Percentiles rank a stretch among this genome's conserved stretches.
phyloP scores from a whole-genome alignment of 345 rosid species.

The Moringa oleifera region DNA sequence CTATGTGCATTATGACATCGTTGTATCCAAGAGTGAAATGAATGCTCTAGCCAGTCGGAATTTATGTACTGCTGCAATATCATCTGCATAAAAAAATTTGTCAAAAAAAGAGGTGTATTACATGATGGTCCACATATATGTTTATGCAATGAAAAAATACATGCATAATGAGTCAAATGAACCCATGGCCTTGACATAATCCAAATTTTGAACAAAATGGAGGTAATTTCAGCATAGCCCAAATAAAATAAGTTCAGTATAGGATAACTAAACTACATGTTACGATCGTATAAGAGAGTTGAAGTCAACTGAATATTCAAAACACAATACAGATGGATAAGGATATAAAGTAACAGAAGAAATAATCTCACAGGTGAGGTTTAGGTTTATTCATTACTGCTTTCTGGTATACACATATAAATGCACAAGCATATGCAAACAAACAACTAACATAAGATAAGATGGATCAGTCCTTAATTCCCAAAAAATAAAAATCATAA shows the following conservation, averaged over 20 bases:
- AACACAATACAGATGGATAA: no score
- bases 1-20: conserved; percentile 58
- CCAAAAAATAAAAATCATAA: neutral
- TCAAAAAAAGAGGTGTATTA: neutral
- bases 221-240: neutral
- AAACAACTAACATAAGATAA: neutral
- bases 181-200: neutral
- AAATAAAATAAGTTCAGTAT: neutral
- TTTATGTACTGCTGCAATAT: conserved; percentile 56
- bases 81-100: conserved; percentile 61
- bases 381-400: neutral
- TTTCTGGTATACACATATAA: no score
- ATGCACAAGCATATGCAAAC: neutral
- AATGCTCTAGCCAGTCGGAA: conserved; percentile 57
- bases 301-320: neutral
- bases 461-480: no score
- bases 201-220: neutral
- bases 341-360: neutral
- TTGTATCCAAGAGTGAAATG: conserved; percentile 60
- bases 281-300: neutral
- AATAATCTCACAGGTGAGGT: no score
- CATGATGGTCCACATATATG: neutral
- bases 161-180: neutral
- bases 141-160: neutral
- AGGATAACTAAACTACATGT: neutral